Percentiles rank a stretch among this genome's conserved stretches.
These are phyloP conservation scores for Phytopythium montanum DNA, from an alignment of 352 stramenopile genomes.

Conservation along the genomic window DNA sequence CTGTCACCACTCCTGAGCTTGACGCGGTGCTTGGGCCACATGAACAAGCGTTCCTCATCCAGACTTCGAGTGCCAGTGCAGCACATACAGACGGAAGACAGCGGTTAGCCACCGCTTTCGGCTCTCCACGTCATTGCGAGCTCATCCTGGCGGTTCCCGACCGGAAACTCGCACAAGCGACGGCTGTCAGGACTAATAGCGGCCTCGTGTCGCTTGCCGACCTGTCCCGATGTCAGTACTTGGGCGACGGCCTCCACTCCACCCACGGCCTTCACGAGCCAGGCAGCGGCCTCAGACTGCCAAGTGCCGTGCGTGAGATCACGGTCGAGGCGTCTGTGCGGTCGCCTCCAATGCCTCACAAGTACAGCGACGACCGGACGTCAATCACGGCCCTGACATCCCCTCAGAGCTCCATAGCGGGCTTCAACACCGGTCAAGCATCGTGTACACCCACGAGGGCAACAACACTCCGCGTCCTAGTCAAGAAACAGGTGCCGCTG, in stretches of 20 bases:
- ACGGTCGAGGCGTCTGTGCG: conserved; percentile 32
- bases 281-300: conserved; percentile 13
- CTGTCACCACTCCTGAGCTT: conserved; percentile 12
- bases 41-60: conserved; percentile 18
- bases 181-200: conserved; percentile 13
- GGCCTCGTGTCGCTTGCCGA: neutral
- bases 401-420: neutral
- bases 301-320: conserved; percentile 31
- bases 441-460: neutral
- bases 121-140: conserved; percentile 10
- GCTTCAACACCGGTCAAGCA: neutral
- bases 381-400: conserved; percentile 3
- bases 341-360: neutral
- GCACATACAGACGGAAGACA: neutral
- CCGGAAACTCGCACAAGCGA: conserved; percentile 8
- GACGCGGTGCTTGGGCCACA: conserved; percentile 13
- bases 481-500: conserved; percentile 43
- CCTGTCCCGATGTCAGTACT: neutral
- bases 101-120: neutral
- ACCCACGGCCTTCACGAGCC: neutral
- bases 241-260: neutral
- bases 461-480: conserved; percentile 15
- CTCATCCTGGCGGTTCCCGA: conserved; percentile 37
- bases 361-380: neutral
- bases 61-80: conserved; percentile 2